phyloP scores from a whole-genome alignment of 345 rosid species.

The Lepidium aucheri region DNA sequence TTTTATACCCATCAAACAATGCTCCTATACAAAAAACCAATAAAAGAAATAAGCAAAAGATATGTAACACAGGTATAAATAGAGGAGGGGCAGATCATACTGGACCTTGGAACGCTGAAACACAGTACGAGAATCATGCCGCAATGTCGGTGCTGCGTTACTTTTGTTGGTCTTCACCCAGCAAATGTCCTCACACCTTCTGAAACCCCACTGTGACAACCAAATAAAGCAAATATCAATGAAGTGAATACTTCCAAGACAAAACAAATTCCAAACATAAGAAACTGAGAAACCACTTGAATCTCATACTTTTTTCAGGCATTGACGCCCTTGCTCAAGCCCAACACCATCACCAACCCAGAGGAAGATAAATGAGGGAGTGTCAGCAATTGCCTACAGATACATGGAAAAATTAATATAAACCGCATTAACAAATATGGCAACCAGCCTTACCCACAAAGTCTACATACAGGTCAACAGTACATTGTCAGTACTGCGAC shows the following conservation, averaged over 20 bases:
- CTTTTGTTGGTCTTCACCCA: slow-evolving; percentile 98
- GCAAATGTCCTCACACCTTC: slow-evolving; percentile 98
- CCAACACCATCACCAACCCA: slow-evolving; percentile 99
- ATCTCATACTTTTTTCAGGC: slow-evolving; percentile 73
- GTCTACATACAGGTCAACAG: not conserved
- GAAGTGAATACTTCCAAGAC: not conserved
- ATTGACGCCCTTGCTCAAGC: slow-evolving; percentile 96
- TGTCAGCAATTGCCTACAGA: slow-evolving; percentile 88
- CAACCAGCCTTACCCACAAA: not conserved
- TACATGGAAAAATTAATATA: not conserved
- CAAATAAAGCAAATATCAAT: not conserved
- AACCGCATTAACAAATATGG: not conserved
- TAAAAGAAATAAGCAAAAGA: slow-evolving; percentile 5
- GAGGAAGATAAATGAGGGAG: slow-evolving; percentile 95
- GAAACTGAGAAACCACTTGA: not conserved
- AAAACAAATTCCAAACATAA: not conserved
- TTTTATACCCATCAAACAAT: slow-evolving; percentile 98
- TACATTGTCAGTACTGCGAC: not conserved
- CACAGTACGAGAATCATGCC: slow-evolving; percentile 90
- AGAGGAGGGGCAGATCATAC: slow-evolving; percentile 1
- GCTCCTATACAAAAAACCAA: slow-evolving; percentile 53
- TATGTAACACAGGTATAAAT: not conserved
- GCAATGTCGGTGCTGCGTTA: slow-evolving; percentile 86
- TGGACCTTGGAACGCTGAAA: slow-evolving; percentile 98
- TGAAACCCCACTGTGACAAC: slow-evolving; percentile 79